Percentiles rank a stretch among this genome's conserved stretches.
Evolutionary conservation across 257 asterid genomes (phyloP).

Genomic region (Dorcoceras hygrometricum): DNA sequence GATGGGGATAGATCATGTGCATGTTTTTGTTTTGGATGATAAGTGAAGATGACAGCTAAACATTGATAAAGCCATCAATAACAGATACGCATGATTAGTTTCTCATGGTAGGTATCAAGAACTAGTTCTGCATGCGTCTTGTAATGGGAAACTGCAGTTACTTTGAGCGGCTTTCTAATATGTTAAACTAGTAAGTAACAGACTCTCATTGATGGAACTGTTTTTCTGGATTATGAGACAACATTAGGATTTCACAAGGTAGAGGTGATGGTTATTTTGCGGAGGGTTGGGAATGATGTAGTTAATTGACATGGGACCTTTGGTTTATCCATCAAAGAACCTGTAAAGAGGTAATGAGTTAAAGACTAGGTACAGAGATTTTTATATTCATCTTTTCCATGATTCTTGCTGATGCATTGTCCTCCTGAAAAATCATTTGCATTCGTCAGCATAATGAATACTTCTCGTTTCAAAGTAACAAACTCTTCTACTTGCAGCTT

Average conservation of each 20-base stretch:
- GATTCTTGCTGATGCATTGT: neutral
- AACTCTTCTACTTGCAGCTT: conserved; percentile 49
- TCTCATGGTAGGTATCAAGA: neutral
- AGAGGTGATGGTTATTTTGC: neutral
- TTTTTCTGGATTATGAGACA: neutral
- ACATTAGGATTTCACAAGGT: neutral
- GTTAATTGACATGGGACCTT: neutral
- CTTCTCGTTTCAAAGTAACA: neutral
- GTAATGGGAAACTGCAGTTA: neutral
- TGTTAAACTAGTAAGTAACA: too few relatives aligned
- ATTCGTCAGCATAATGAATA: neutral
- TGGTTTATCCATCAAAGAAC: neutral
- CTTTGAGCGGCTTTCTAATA: neutral
- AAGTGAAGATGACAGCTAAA: neutral
- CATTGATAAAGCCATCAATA: neutral
- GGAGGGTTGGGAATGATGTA: too few relatives aligned
- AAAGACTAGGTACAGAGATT: neutral
- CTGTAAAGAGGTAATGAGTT: neutral
- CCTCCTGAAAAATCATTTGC: neutral
- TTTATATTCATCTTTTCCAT: neutral
- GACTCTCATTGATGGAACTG: neutral
- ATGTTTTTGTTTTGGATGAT: neutral
- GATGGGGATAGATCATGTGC: neutral
- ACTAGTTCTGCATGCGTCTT: neutral
- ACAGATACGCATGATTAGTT: neutral